Evolutionary conservation across 2,329 filamentous ascomycete genomes (phyloP), one percentile per base, ranked within the genome.

Genomic region (Phaeosphaeria sp.): DNA sequence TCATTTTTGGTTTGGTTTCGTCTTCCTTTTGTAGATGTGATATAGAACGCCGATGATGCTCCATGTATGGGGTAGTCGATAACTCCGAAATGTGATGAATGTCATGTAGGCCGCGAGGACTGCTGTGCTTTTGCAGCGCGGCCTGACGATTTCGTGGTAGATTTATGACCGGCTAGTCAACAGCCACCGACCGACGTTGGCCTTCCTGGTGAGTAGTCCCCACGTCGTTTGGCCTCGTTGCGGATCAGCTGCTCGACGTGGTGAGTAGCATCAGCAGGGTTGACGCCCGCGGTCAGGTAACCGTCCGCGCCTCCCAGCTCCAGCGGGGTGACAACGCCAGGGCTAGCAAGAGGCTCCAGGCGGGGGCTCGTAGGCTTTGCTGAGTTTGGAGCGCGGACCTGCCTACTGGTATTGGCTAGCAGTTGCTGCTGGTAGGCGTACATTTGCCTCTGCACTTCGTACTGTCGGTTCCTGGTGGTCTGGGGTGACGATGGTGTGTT

Each of bases 301-400:
- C 76, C 71, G n/a, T 78, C 74, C 17, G 66, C 64, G 1, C 73
- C 59, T 66, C 83, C 82, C 30, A 85, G 77, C 61, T 81, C 80
- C 47, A 85, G 68, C n/a, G 82, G 83, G 22, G 83, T 85, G 40
- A 84, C 81, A 6, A 81, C 81, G 40, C 82, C 82, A 2, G 83
- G 83, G 53, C 82, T 84, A 17, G 80, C 81, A 21, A 83, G 68
- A 22, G 83, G 83, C 22, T 75, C 76, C 42, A 85, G 75, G 40
- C 80, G 77, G 30, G 83, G 83, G 67, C 81, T 83, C 22, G 70
- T 75, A 1, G 82, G 82, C 62, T 78, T 81, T 6, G 65, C 61
- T 17, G 55, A 59, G 3, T 58, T 52, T 18, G 61, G 42, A 25
- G 67, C 65, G 40, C 69, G 68, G 36, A 62, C 58, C 42, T 74